Conservation (phyloP, 805 yeast species). For the Saturnispora ahearnii region DNA sequence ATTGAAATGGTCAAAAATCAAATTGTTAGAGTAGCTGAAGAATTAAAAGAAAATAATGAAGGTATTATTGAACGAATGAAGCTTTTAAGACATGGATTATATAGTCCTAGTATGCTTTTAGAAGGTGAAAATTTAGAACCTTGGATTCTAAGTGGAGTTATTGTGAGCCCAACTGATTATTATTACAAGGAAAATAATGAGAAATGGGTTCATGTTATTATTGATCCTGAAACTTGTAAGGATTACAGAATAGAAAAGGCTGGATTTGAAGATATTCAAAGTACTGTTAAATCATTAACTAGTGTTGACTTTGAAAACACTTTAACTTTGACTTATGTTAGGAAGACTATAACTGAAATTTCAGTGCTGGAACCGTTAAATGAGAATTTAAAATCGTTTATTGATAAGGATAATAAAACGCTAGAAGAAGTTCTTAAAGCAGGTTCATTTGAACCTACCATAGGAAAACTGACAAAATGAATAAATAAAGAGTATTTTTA, state of each 20-base stretch:
- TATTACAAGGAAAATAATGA: constrained; percentile 19
- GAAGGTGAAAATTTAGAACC: constrained; percentile 25
- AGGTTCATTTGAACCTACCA: neutral
- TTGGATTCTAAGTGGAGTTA: constrained; percentile 31
- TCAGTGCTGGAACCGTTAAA: constrained; percentile 15
- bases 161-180: constrained; percentile 26
- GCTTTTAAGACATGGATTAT: constrained; percentile 6
- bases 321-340: constrained; percentile 29
- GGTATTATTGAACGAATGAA: constrained; percentile 14
- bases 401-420: constrained; percentile 25
- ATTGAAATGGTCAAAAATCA: constrained; percentile 3
- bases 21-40: neutral
- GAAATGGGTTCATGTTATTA: constrained; percentile 26
- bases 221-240: constrained; percentile 21
- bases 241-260: constrained; percentile 18
- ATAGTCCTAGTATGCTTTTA: neutral
- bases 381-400: constrained; percentile 22
- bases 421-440: constrained; percentile 10
- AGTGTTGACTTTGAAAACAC: constrained; percentile 23
- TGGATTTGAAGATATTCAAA: constrained; percentile 22
- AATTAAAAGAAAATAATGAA: constrained; percentile 9
- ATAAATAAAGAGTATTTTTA: neutral
- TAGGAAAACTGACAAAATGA: neutral
- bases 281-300: constrained; percentile 17
- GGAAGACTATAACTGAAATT: constrained; percentile 18